Conservation (phyloP, 148 eudicot genomes). For the Chenopodium formosanum region DNA sequence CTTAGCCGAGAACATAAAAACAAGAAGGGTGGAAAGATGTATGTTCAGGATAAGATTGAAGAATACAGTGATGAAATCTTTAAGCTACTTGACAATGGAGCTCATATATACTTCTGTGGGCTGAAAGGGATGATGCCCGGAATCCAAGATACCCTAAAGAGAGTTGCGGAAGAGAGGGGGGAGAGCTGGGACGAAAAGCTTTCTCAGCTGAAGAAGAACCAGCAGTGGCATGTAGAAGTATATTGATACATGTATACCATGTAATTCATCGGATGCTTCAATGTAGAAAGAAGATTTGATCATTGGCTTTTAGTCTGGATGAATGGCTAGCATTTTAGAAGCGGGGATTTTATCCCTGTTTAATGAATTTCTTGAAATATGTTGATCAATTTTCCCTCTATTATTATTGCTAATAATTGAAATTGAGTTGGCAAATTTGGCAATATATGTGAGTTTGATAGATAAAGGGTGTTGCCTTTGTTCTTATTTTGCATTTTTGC, state of each 20-base stretch:
- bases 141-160: conserved; percentile 77
- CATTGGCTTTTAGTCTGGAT: conserved; percentile 16
- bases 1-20: conserved; percentile 90
- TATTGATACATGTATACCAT: conserved; percentile 39
- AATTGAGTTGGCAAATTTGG: not conserved
- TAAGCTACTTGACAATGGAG: conserved; percentile 74
- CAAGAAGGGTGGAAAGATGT: conserved; percentile 88
- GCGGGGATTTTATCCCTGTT: not conserved
- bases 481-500: too few species aligned
- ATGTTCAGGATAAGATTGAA: conserved; percentile 90
- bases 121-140: conserved; percentile 99
- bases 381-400: not conserved
- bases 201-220: conserved; percentile 81
- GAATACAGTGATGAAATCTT: conserved; percentile 90
- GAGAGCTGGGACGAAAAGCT: conserved; percentile 90
- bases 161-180: conserved; percentile 84
- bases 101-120: conserved; percentile 93
- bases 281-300: conserved; percentile 20
- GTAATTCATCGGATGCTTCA: conserved; percentile 12
- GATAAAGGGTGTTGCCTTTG: too few species aligned
- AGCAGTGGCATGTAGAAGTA: conserved; percentile 98
- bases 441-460: not conserved
- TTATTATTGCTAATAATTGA: not conserved
- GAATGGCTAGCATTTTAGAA: conserved; percentile 20
- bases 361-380: not conserved